Evolutionary conservation across 139 green algal genomes (phyloP), one percentile per base, ranked within the genome.

Genomic region (Pseudopediastrum boryanum): DNA sequence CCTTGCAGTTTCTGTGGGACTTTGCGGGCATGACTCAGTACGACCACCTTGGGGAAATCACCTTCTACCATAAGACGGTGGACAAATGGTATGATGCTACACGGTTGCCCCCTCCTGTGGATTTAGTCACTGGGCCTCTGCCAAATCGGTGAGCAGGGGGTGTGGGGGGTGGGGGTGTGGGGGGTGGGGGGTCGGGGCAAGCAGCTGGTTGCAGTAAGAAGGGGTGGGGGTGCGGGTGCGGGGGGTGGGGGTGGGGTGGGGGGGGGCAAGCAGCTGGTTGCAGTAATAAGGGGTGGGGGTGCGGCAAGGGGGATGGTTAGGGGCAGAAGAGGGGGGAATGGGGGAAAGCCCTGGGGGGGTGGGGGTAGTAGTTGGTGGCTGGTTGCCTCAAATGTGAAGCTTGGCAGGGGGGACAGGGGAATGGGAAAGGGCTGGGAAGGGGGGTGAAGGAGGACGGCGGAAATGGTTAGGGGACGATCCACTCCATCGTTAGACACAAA

Each of bases 1-100:
- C 16, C 48, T 16, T 58, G 48, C 48, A 16, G 48, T 21, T 35
- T 19, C 8, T 7, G 10, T 78, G 51, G 51, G 38, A 41, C 8
- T 78, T 78, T 39, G 29, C 54, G 21, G 71, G 9, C 8, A 78
- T 78, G 71, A 19, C 56, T 38, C 71, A 78, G 71, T 78, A 69
- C 38, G 71, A 78, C 50, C 71, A 78, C 33, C 12, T 65, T 50
- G 69, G 35, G 33, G 19, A 48, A 48, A 25, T 6, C 21, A 29
- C 36, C 5, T 78, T 78, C 71, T 67, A 69, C 41, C 71, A 78
- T 54, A 52, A 54, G 5, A 78, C 71, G 8, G 54, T 78, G 41
- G 38, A 78, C n/a, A 78, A 78, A 38, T 78, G 71, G 71, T 31
- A 46, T 3, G 71, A 78, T 54, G 71, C 68, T 12, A 13, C 19